Percentiles rank a stretch among this genome's conserved stretches.
Evolutionary conservation across 192 early-diverging fungal species (phyloP).

Genomic region (Pilobolus umbonatus): DNA sequence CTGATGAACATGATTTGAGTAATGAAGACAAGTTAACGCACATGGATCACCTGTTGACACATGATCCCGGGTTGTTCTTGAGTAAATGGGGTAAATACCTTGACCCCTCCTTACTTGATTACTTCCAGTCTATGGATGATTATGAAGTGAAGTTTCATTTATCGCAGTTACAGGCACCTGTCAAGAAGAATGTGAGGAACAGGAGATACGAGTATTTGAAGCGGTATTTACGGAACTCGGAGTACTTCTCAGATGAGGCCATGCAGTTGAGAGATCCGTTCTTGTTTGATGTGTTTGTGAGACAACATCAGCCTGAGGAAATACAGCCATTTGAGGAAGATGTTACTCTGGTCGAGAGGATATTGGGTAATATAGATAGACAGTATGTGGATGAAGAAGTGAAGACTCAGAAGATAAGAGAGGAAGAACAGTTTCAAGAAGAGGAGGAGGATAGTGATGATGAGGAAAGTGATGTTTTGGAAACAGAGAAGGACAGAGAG

Average conservation of each 20-base stretch:
- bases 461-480: background rate
- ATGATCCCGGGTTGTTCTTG: constrained; percentile 37
- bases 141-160: constrained; percentile 39
- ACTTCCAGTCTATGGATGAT: constrained; percentile 28
- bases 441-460: constrained; percentile 36
- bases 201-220: constrained; percentile 35
- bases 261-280: constrained; percentile 37
- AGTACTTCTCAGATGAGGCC: constrained; percentile 37
- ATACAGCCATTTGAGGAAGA: constrained; percentile 29
- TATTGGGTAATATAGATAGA: constrained; percentile 32
- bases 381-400: constrained; percentile 26
- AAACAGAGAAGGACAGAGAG: constrained; percentile 16
- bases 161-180: constrained; percentile 7
- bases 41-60: constrained; percentile 22
- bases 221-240: constrained; percentile 19
- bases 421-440: constrained; percentile 38
- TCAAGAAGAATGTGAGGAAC: constrained; percentile 29
- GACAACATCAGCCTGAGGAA: constrained; percentile 32
- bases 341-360: constrained; percentile 30
- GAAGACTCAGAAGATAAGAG: constrained; percentile 9
- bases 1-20: constrained; percentile 23
- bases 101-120: constrained; percentile 15
- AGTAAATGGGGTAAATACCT: constrained; percentile 38
- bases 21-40: constrained; percentile 23
- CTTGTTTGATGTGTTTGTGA: constrained; percentile 40